A percentile compares a stretch with the other conserved stretches of the same genome.
Conservation (phyloP, 2,329 filamentous ascomycete genomes). For the Xylogone sp. region DNA sequence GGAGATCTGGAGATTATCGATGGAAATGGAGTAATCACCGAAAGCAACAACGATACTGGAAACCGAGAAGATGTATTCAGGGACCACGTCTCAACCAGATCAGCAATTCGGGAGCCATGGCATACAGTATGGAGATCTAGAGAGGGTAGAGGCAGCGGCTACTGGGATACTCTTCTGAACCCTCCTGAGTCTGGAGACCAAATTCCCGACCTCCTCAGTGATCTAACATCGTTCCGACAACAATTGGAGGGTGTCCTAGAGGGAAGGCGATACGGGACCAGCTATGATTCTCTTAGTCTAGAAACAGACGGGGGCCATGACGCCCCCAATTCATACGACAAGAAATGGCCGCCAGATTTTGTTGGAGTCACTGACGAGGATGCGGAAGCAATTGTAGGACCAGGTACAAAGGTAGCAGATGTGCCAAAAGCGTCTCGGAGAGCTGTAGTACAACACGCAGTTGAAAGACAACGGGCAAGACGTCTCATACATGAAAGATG, state of each 20-base stretch:
- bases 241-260: slow-evolving; percentile 8
- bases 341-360: slow-evolving; percentile 19
- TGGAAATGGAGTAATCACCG: slow-evolving; percentile 54
- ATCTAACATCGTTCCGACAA: slow-evolving; percentile 13
- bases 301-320: slow-evolving; percentile 11
- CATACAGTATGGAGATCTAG: not conserved
- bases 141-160: slow-evolving; percentile 3
- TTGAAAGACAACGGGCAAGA: slow-evolving; percentile 18
- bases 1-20: slow-evolving; percentile 63
- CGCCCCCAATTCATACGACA: slow-evolving; percentile 4
- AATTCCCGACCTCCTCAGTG: slow-evolving; percentile 14
- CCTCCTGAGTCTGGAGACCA: slow-evolving; percentile 20
- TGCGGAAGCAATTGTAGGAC: slow-evolving; percentile 22
- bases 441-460: slow-evolving; percentile 21
- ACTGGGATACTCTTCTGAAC: slow-evolving; percentile 24
- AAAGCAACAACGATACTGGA: slow-evolving; percentile 57
- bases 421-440: slow-evolving; percentile 14
- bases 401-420: slow-evolving; percentile 17
- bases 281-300: slow-evolving; percentile 9
- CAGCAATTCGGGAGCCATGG: not conserved
- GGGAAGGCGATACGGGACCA: slow-evolving; percentile 4
- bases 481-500: slow-evolving; percentile 62
- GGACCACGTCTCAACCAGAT: not conserved
- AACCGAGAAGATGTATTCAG: slow-evolving; percentile 58
- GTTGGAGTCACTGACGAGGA: slow-evolving; percentile 25